A percentile compares a stretch with the other conserved stretches of the same genome.
Evolutionary conservation across 1,139 yeast genomes (phyloP).

Genomic region (Kodamaea sp.): DNA sequence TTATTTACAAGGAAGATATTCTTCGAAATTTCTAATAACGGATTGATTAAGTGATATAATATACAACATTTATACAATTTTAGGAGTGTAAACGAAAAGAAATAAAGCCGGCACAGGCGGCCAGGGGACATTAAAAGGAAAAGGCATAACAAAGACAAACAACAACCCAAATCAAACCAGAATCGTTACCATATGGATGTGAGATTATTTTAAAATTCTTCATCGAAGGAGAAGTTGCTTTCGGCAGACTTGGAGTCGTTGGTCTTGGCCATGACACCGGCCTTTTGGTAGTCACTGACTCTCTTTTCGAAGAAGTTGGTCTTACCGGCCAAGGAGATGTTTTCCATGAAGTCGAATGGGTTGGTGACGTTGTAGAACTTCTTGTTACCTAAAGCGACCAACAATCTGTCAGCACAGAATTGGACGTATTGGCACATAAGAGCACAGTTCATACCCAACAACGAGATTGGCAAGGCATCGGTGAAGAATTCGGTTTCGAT

Average conservation of each 20-base stretch:
- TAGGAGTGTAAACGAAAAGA: constrained; percentile 4
- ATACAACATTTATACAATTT: constrained; percentile 7
- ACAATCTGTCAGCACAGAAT: constrained; percentile 93
- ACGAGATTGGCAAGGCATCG: constrained; percentile 87
- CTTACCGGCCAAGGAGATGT: constrained; percentile 95
- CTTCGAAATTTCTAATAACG: too few relatives aligned
- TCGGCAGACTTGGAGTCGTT: constrained; percentile 32
- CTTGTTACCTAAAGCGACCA: constrained; percentile 86
- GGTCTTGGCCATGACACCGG: constrained; percentile 85
- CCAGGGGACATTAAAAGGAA: constrained; percentile 6
- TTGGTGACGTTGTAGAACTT: constrained; percentile 84
- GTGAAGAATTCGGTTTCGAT: constrained; percentile 94
- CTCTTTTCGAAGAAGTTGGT: constrained; percentile 99
- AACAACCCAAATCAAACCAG: constrained; percentile 5
- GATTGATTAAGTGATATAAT: too few relatives aligned
- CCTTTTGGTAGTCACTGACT: constrained; percentile 98
- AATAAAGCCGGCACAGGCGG: constrained; percentile 5
- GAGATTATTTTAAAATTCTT: constrained; percentile 38
- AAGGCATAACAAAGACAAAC: constrained; percentile 3
- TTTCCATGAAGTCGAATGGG: constrained; percentile 99
- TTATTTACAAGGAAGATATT: too few relatives aligned
- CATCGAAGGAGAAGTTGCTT: constrained; percentile 47
- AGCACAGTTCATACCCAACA: constrained; percentile 89
- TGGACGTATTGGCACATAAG: constrained; percentile 98
- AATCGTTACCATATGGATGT: constrained; percentile 2